Base-by-base conservation (phyloP, 495 filamentous ascomycete genomes). In the Hypoxylon perforatum region DNA sequence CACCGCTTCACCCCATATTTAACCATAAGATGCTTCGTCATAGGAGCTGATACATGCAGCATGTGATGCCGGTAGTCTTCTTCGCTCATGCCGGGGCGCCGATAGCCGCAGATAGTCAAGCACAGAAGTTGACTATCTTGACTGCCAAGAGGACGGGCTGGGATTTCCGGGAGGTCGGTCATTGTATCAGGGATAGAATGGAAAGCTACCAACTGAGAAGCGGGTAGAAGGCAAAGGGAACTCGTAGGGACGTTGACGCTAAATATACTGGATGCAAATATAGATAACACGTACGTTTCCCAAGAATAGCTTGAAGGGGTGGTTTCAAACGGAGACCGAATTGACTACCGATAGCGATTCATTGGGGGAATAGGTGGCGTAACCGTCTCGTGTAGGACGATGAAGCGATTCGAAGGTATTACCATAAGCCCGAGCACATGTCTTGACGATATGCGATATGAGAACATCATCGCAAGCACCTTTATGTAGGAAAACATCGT, bases 101-200 rank as follows among this genome's bases (percentile, higher is more conserved):
- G 76, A 61, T 85, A 84, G 41, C 80, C 82, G 38, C 76, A 80
- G 49, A 86, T 79, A 10, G 82, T 84, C 41, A 80, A 73, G 67
- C 78, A 80, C 46, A 81, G 71, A 51, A n/a, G 22, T 51, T 35
- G 30, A 35, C 30, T 35, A 35, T 11, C 30, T 35, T 35, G 30
- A 35, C 30, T 35, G 30, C 30, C 30, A 35, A 35, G 30, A 11
- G 30, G 30, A 35, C 30, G 30, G 4, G 30, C 30, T 35, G 30
- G 30, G 30, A 35, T 35, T 35, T 35, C 30, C 4, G 30, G 30
- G 30, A 35, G 11, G 30, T 35, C 30, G 11, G 30, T 35, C 30
- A 35, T 35, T 35, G 30, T 35, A 35, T 35, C 11, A 35, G 30
- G 30, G 11, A 35, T 35, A 35, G 4, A 35, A 35, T 5, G 4